Base-by-base conservation (phyloP, 305 asterid genomes). In the Striga hermonthica region DNA sequence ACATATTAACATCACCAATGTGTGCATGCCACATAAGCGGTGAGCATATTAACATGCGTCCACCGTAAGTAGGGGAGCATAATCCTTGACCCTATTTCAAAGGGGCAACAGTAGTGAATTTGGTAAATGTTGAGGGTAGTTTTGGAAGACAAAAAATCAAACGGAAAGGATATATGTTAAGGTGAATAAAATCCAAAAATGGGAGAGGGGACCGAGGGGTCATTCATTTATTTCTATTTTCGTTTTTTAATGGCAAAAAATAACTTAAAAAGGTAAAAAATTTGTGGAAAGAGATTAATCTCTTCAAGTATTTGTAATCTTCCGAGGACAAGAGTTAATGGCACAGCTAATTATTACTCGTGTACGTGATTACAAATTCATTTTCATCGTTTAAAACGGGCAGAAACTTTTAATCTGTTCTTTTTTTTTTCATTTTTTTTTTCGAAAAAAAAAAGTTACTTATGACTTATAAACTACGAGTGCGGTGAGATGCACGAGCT, bases 161-260 rank as follows among this genome's bases (percentile, higher is more conserved):
- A 83, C 87, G 84, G 87, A 61, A 75, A 62, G 36, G 69, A 76
- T 73, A 48, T 45, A 53, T 70, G 38, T 67, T 9, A 22, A 34
- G 73, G 48, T 38, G 63, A 62, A 37, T 62, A 60, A n/a, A n/a
- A 62, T 76, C 69, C 75, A 74, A 74, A 74, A 74, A 28, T 50
- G 68, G 34, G 58, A 22, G 64, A 1, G 1, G 22, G 49, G 31
- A 49, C 6, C 49, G 38, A 45, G 37, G 10, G 37, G 66, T 14
- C 52, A 64, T 64, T 58, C 28, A 31, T 16, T 57, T 61, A 41
- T 64, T 49, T 45, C 39, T 74, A 57, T 68, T 57, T 8, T 11
- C 49, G 31, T 22, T 22, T 22, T 10, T 1, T 47, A 41, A 60
- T 60, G 62, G 50, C 15, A 36, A 60, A 60, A 38, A 12, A 7